Evolutionary conservation across 371 early-diverging fungal species (phyloP), one percentile per base, ranked within the genome.

Genomic region (Lichtheimia ornata): DNA sequence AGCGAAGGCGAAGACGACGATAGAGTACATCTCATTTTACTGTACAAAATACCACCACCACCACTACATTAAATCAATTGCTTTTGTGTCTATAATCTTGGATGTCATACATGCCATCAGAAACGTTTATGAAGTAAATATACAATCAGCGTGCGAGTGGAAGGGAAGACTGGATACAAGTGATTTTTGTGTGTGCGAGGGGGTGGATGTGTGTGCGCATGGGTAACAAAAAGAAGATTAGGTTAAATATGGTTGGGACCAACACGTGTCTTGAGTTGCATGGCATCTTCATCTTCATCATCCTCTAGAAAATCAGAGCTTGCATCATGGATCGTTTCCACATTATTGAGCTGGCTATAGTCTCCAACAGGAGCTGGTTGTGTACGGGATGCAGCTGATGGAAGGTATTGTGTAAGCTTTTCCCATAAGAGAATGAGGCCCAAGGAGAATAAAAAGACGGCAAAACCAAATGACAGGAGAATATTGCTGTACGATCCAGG

Each of bases 391-490:
- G 27, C 13, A 4, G 55, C 18, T 20, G 64, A 59, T 11, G 63
- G 56, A 13, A 62, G 57, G 56, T 76, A 77, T 22, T 61, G 45
- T 20, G 81, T 72, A 44, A 74, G 58, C 12, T 45, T 55, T 47
- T 79, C 77, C 79, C 79, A 82, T 1, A 82, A 66, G 44, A 60
- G 50, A 13, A 87, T 82, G 58, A 87, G 64, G 4, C 70, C 59
- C 52, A 77, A 74, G 1, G 83, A 76, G 50, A 76, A 75, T 25
- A 84, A 67, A 60, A 87, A 86, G 2, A 86, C 66, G 18, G 84
- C 66, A 65, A 88, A 84, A 1, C 84, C 79, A 56, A 87, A 76
- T 0, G 88, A 82, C 22, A 87, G 66, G n/a, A 83, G 62, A 6
- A 84, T 66, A 52, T 86, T 77, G 57, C 77, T 77, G 61, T 85